Conservation (phyloP, 768 basidiomycete genomes). For the Rhizopogon sp. region DNA sequence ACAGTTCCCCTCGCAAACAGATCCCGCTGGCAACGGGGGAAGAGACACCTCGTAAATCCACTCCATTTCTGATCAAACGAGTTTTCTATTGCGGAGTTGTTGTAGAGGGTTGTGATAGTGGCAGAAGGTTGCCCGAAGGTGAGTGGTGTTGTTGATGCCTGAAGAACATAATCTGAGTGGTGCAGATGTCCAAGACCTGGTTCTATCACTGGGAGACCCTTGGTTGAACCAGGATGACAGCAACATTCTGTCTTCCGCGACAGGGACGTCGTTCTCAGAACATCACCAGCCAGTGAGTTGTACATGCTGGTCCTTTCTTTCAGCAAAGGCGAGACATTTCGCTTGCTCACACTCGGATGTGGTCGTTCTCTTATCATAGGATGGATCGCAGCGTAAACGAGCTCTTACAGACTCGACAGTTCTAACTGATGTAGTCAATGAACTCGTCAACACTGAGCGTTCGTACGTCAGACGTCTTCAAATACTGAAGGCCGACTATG, state of each 20-base stretch:
- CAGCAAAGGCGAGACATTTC: background rate
- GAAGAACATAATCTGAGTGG: slow-evolving; percentile 8
- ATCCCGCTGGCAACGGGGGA: slow-evolving; percentile 71
- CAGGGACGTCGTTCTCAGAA: slow-evolving; percentile 32
- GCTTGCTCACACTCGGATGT: background rate
- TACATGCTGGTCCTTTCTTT: background rate
- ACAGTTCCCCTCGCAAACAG: slow-evolving; percentile 65
- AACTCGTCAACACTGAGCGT: slow-evolving; percentile 84
- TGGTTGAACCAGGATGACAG: slow-evolving; percentile 48
- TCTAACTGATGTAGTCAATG: slow-evolving; percentile 72
- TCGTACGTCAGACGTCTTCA: slow-evolving; percentile 82
- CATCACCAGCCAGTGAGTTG: slow-evolving; percentile 40
- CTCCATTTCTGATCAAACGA: slow-evolving; percentile 56
- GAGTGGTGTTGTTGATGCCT: slow-evolving; percentile 11
- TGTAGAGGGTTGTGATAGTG: slow-evolving; percentile 76
- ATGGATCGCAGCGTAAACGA: slow-evolving; percentile 40
- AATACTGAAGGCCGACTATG: slow-evolving; percentile 83
- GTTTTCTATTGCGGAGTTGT: slow-evolving; percentile 90
- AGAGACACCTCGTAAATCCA: slow-evolving; percentile 41
- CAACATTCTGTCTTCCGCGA: slow-evolving; percentile 39
- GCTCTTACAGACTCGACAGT: slow-evolving; percentile 61
- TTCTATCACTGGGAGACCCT: slow-evolving; percentile 70
- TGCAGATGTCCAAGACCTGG: slow-evolving; percentile 73
- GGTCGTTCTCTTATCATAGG: slow-evolving; percentile 12
- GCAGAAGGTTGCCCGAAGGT: slow-evolving; percentile 67